Percentiles rank a stretch among this genome's conserved stretches.
Evolutionary conservation across 495 filamentous ascomycete species (phyloP).

Genomic region (Aspergillus cavernicola): DNA sequence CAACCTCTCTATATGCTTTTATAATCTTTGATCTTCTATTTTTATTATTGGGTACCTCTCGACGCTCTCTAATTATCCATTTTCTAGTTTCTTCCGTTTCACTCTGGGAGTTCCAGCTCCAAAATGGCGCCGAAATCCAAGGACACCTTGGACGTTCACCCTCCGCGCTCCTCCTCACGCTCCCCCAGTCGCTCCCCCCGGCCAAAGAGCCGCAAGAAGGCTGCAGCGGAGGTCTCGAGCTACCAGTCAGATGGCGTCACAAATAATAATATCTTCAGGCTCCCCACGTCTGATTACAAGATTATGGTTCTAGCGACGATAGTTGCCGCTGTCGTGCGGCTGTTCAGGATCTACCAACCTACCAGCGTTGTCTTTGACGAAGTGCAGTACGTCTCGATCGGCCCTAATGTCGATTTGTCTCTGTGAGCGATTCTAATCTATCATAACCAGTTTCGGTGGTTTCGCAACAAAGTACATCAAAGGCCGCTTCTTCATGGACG

Average conservation of each 20-base stretch:
- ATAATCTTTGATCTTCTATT: not conserved
- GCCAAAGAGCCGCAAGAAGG: constrained; percentile 39
- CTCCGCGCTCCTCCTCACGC: constrained; percentile 32
- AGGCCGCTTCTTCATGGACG: constrained; percentile 98
- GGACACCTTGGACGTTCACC: constrained; percentile 37
- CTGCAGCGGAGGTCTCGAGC: constrained; percentile 23
- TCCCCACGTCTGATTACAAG: constrained; percentile 79
- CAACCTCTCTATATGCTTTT: constrained; percentile 7
- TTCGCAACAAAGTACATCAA: constrained; percentile 99
- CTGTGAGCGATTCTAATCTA: constrained; percentile 9
- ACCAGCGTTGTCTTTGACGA: constrained; percentile 97
- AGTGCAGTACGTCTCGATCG: constrained; percentile 72
- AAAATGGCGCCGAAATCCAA: constrained; percentile 38
- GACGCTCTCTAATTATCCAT: constrained; percentile 16
- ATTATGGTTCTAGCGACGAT: constrained; percentile 67
- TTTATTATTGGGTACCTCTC: constrained; percentile 8
- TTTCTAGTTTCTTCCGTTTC: constrained; percentile 5
- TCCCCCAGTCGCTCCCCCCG: constrained; percentile 42
- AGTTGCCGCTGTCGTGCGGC: constrained; percentile 71
- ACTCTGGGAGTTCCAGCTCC: not conserved
- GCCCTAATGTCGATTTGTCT: not conserved
- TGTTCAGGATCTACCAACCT: constrained; percentile 96
- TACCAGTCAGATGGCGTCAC: constrained; percentile 53
- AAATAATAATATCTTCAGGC: constrained; percentile 49
- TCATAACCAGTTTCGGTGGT: constrained; percentile 74